Percentiles rank a stretch among this genome's conserved stretches.
phyloP scores from a whole-genome alignment of 371 early-diverging fungal genomes.

The Batkoa obscura region DNA sequence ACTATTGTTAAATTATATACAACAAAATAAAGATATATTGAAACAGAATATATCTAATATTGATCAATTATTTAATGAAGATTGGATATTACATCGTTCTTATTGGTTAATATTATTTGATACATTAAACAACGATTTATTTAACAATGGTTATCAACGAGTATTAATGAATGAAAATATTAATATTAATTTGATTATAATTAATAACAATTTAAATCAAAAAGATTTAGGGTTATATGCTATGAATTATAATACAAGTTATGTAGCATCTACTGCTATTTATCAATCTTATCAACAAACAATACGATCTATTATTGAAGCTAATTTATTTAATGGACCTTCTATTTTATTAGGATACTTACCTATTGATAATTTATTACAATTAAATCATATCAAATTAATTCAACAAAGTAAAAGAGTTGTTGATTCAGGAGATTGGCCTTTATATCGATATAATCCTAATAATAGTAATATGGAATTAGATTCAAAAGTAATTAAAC shows the following conservation, averaged over 20 bases:
- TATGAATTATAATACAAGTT: conserved; percentile 73
- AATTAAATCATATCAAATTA: conserved; percentile 34
- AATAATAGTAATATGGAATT: no score
- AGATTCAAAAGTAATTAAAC: no score
- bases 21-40: no score
- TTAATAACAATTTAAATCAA: conserved; percentile 41
- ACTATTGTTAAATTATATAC: no score
- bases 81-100: no score
- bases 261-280: conserved; percentile 76
- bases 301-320: conserved; percentile 67
- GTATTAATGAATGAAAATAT: no score
- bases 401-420: conserved; percentile 76
- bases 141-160: no score
- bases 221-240: conserved; percentile 89
- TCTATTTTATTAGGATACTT: conserved; percentile 73
- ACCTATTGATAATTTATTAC: conserved; percentile 25
- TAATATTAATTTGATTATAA: no score
- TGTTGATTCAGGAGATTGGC: conserved; percentile 81
- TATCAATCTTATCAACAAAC: conserved; percentile 75
- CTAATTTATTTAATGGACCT: conserved; percentile 77
- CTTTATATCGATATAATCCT: conserved; percentile 88
- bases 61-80: no score
- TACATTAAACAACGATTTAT: no score
- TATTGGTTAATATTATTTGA: no score
- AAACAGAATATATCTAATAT: no score